Evolutionary conservation across 805 yeast genomes (phyloP), one percentile per base, ranked within the genome.

Genomic region (Vanderwaltozyma yarrowii): DNA sequence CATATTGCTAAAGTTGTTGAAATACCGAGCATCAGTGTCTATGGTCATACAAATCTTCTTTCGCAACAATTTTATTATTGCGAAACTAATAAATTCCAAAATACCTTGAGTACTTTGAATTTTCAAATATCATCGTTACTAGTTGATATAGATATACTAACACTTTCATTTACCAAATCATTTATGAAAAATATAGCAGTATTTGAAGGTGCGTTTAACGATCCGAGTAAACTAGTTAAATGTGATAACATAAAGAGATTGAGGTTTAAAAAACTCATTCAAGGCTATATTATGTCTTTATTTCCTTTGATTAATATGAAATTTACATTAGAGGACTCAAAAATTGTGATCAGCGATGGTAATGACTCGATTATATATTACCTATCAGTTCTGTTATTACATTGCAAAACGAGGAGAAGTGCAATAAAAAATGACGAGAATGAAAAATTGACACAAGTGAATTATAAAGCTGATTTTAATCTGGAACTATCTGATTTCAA

Each of bases 41-140:
- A 64, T 21, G 64, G 67, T 5, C 61, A 64, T 35, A 58, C 71
- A 0, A 69, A 69, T 40, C 27, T 63, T 14, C 44, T 63, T 2
- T 66, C 61, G 28, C 69, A 52, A 58, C 41, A 48, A 56, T 34
- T 51, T 54, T n/a, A 49, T 38, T 45, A 52, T 52, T 32, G 47
- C 47, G 39, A 50, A 32, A 39, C 45, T 24, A 20, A 39, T 3
- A 43, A 50, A 6, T 38, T 45, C 1, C 46, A 60, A 4, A 51
- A 58, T 24, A 63, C 73, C 0, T 50, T 66, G 18, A 39, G 61
- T 2, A 58, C 58, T 5, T 33, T 68, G 2, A 58, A 64, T 13
- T 64, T 66, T 17, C 69, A 66, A 35, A 32, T 69, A 2, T 59
- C 73, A 2, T 69, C 70, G 2, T 64, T 73, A 15, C 59, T 65